These are phyloP conservation scores for Astrephomene gubernaculifera DNA, from an alignment of 139 green algal genomes.

Conservation along the genomic window DNA sequence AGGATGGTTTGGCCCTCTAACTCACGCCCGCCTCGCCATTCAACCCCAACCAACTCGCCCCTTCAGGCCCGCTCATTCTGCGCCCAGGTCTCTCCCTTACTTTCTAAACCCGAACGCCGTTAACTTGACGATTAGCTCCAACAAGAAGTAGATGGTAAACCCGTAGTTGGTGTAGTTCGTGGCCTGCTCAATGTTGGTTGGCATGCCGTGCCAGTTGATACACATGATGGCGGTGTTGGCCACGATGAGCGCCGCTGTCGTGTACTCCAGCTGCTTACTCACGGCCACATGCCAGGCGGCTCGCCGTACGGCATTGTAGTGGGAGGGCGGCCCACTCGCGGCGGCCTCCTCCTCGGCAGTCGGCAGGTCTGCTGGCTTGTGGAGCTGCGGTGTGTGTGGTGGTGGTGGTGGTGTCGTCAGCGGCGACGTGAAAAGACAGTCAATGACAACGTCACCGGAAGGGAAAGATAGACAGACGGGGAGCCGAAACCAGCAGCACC, in stretches of 20 bases:
- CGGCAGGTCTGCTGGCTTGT: neutral
- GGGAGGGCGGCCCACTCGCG: neutral
- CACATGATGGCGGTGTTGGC: constrained; percentile 57
- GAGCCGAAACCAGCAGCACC: too few species aligned
- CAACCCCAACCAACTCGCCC: too few species aligned
- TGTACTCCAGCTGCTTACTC: constrained; percentile 7
- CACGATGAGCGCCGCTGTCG: constrained; percentile 40
- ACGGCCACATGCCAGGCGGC: neutral
- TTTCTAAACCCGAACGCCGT: constrained; percentile 63
- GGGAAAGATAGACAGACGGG: too few species aligned
- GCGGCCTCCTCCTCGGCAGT: neutral
- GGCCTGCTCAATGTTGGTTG: constrained; percentile 19
- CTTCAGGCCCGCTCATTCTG: too few species aligned
- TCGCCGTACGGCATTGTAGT: neutral
- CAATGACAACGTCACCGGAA: too few species aligned
- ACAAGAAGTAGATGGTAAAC: constrained; percentile 59
- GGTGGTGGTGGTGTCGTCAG: too few species aligned
- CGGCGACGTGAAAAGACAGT: too few species aligned
- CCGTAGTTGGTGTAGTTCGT: constrained; percentile 64
- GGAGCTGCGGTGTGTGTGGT: too few species aligned
- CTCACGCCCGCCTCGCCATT: too few species aligned
- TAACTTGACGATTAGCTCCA: constrained; percentile 79
- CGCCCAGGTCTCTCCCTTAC: too few species aligned
- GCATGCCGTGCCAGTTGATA: constrained; percentile 57
- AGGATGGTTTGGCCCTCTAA: too few species aligned